Conservation (phyloP, 768 basidiomycete genomes). For the Russula sp. region DNA sequence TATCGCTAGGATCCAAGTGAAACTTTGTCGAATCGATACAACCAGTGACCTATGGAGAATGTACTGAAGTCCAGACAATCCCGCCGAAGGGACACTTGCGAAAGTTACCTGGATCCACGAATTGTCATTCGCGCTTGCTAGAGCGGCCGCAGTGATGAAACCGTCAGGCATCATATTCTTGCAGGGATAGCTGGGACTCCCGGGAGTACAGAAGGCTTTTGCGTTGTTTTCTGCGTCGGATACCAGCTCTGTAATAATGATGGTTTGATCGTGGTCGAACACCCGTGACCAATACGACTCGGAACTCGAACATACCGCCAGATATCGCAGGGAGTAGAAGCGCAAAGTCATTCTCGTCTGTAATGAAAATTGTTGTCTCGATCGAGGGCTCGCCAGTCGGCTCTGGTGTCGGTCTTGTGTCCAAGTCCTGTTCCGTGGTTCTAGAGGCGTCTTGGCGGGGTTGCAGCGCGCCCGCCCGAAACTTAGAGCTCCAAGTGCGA, state of each 20-base stretch:
- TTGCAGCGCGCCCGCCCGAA: background rate
- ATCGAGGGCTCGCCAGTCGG: conserved; percentile 40
- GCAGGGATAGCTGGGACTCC: conserved; percentile 34
- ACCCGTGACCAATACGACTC: background rate
- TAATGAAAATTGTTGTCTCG: conserved; percentile 41
- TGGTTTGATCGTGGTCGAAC: background rate
- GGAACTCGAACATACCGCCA: conserved; percentile 37
- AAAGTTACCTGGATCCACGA: conserved; percentile 42
- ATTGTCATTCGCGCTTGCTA: conserved; percentile 38
- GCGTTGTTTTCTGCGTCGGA: conserved; percentile 43
- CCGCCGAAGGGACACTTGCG: background rate
- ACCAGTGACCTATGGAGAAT: conserved; percentile 39
- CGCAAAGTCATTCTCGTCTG: conserved; percentile 36
- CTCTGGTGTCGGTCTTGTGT: conserved; percentile 40
- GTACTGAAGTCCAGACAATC: background rate
- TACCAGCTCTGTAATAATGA: conserved; percentile 36
- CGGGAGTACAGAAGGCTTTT: conserved; percentile 39
- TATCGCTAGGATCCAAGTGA: conserved; percentile 36
- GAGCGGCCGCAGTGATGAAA: conserved; percentile 41
- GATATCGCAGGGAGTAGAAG: conserved; percentile 37
- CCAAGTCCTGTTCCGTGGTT: conserved; percentile 15
- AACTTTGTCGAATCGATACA: conserved; percentile 40
- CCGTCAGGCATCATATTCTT: conserved; percentile 36
- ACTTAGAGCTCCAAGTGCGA: conserved; percentile 9
- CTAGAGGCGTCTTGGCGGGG: conserved; percentile 2